phyloP scores from a whole-genome alignment of 345 rosid species.

The Bretschneidera sinensis region DNA sequence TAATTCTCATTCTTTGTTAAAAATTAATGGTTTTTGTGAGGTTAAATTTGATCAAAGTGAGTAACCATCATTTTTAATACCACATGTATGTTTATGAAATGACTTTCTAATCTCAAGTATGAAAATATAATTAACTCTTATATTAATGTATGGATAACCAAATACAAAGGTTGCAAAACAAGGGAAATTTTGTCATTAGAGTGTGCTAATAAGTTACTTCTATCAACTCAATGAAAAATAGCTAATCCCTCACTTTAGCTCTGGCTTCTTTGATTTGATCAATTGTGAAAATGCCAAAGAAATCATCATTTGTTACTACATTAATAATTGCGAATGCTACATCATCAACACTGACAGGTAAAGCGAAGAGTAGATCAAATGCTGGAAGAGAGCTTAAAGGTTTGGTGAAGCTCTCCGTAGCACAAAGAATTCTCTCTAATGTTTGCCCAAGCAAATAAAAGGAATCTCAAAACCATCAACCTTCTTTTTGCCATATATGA shows the following conservation, averaged over 20 bases:
- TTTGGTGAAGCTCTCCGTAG: conserved; percentile 52
- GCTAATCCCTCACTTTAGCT: conserved; percentile 41
- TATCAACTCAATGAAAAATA: not conserved
- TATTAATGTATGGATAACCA: too few species aligned
- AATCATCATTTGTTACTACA: conserved; percentile 66
- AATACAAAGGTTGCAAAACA: too few species aligned
- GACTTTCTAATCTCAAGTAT: too few species aligned
- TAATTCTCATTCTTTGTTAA: too few species aligned
- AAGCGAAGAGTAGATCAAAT: conserved; percentile 75
- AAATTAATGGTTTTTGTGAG: too few species aligned
- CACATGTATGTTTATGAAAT: too few species aligned
- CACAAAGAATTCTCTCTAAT: conserved; percentile 48
- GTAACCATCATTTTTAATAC: too few species aligned
- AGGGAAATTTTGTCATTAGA: too few species aligned
- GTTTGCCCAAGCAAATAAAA: conserved; percentile 73
- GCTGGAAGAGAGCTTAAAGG: conserved; percentile 72
- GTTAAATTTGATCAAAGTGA: too few species aligned
- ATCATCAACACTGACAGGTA: conserved; percentile 76
- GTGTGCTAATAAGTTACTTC: too few species aligned
- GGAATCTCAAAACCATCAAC: conserved; percentile 77
- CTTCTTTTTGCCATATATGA: conserved; percentile 75
- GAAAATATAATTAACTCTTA: too few species aligned
- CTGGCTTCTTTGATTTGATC: conserved; percentile 97
- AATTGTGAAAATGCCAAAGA: conserved; percentile 82
- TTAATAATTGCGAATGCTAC: conserved; percentile 67